These are phyloP conservation scores for Deuterostichococcus epilithicus DNA, from an alignment of 139 green algal species.

Conservation along the genomic window DNA sequence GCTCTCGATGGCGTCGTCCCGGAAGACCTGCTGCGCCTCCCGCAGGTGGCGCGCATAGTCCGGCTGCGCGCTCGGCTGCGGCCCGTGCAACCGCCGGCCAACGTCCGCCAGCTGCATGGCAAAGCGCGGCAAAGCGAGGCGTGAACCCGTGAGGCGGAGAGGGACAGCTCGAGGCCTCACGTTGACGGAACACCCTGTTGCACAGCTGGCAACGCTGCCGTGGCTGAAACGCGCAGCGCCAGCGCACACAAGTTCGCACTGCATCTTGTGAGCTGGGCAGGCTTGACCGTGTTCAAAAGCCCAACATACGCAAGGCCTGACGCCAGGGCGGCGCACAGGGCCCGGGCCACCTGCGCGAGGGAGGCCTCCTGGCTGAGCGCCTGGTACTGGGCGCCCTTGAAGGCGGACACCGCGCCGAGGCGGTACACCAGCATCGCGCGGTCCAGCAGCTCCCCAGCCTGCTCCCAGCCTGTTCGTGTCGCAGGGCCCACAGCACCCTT, in stretches of 20 bases:
- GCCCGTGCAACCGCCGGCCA: neutral
- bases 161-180: too few relatives aligned
- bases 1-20: constrained; percentile 35
- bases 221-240: too few relatives aligned
- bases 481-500: too few relatives aligned
- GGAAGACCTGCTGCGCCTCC: constrained; percentile 38
- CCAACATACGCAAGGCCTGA: too few relatives aligned
- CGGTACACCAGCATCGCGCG: constrained; percentile 68
- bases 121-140: neutral
- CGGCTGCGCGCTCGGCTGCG: neutral
- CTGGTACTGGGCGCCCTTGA: constrained; percentile 25
- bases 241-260: too few relatives aligned
- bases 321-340: too few relatives aligned
- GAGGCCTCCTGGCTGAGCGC: constrained; percentile 25
- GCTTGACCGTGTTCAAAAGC: too few relatives aligned
- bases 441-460: constrained; percentile 52
- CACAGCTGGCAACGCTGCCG: too few relatives aligned
- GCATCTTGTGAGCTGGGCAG: too few relatives aligned
- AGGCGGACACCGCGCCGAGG: constrained; percentile 44
- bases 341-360: constrained; percentile 24
- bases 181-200: too few relatives aligned
- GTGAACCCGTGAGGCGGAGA: too few relatives aligned
- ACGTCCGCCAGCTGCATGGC: constrained; percentile 29
- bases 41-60: constrained; percentile 20
- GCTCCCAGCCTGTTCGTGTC: too few relatives aligned